Evolutionary conservation across 2,329 filamentous ascomycete genomes (phyloP), one percentile per base, ranked within the genome.

Genomic region (Pseudogymnoascus sp.): DNA sequence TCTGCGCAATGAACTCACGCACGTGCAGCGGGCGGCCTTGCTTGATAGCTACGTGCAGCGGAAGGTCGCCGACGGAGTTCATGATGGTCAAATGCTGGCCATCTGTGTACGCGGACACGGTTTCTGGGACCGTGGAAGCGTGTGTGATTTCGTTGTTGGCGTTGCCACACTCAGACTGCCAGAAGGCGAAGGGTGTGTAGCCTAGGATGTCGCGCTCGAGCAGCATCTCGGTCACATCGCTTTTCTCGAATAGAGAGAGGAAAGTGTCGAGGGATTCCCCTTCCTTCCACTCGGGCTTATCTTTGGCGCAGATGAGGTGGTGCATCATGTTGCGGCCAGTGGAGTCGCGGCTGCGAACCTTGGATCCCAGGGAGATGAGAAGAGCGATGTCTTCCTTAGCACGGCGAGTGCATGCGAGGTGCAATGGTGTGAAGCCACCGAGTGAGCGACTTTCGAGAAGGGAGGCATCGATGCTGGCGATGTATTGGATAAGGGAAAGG

Each of bases 251-350:
- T 1, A 89, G 72, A 0, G 79, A 74, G 5, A 90, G 73, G 39
- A 91, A 71, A 1, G 71, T 64, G 8, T 76, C 71, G 15, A 84
- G 72, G 24, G 21, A 21, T 33, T 54, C 47, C 26, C 29, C 17
- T 33, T 54, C 47, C 17, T 3, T 54, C 47, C 47, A 54, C 9
- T 5, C 17, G 26, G 47, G 9, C 6, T 4, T 17, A n/a, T 68
- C 3, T 63, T 60, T 9, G 77, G 68, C 8, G 24, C 26, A 1
- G 37, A 77, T 67, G 5, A 85, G 77, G 2, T 79, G 75, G 68
- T 95, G 90, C 1, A 93, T 65, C 13, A 93, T 75, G 67, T 93
- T 95, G 66, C 83, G 79, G 9, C 84, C 84, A 2, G 74, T 70
- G 8, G 74, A 74, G 68, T 90, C 86, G 24, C 85, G 85, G 35